Base-by-base conservation (phyloP, 1,284 basidiomycete genomes). In the Phellinidium pouzarii region DNA sequence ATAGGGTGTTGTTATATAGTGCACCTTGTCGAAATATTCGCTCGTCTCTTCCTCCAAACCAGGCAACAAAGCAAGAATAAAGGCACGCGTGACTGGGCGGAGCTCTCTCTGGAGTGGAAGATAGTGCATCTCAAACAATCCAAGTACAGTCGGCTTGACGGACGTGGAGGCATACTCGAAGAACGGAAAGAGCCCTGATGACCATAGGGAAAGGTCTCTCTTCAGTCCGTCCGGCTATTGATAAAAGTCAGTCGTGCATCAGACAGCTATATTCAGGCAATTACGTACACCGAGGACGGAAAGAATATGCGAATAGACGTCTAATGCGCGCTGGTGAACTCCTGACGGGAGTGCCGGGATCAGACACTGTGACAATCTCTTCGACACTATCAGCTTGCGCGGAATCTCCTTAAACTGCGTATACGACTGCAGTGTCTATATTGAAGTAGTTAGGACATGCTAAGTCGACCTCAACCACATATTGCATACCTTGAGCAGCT, bases 101-200 rank as follows among this genome's bases (percentile, higher is more conserved):
- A 99, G 75, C 43, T 82, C 79, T 14, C 74, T 73, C 68, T 91
- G 84, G 6, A 99, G 72, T 0, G 95, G 93, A 3, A 99, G 72
- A 66, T 96, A 99, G 70, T 91, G 83, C 2, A 81, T 87, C 61
- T 95, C 90, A 62, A 91, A 96, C 9, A 97, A 77, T 60, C 85
- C 88, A 45, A 97, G 77, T 1, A 97, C 73, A 8, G 85, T 79
- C 1, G 93, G 93, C 82, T 94, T 37, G 54, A 95, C 93, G 19
- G 92, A 94, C 4, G 94, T 99, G 12, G 94, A 87, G 4, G 96
- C 94, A 68, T 93, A 97, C 68, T 97, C 93, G 65, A 98, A 98
- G 79, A 99, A 99, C 0, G 96, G 96, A 63, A 99, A 95, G 7
- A 99, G 69, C 3, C 96, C 96, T 3, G 92, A 89, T 0, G 93